Conservation (phyloP, 2,329 filamentous ascomycete species). For the Zymoseptoria pseudotritici region DNA sequence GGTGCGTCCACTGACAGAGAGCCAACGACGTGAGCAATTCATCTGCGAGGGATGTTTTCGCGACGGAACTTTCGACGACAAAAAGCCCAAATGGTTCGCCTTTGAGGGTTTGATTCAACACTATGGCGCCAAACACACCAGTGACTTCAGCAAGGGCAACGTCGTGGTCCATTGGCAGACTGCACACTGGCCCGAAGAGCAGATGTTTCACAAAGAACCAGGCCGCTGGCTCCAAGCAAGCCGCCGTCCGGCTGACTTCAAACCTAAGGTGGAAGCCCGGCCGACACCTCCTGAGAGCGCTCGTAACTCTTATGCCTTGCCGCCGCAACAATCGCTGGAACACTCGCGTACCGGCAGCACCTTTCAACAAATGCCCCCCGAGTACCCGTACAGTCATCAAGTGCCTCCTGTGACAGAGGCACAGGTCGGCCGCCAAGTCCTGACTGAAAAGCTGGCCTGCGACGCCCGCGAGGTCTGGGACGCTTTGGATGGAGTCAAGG, state of each 20-base stretch:
- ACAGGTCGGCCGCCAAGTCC: constrained; percentile 10
- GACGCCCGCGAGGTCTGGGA: constrained; percentile 58
- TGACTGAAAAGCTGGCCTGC: constrained; percentile 36
- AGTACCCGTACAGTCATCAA: neutral
- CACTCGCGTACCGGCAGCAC: neutral
- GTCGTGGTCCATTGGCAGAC: constrained; percentile 68
- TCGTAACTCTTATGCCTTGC: constrained; percentile 2
- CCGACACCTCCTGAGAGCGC: constrained; percentile 10
- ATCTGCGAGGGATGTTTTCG: constrained; percentile 59
- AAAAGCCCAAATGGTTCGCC: constrained; percentile 59
- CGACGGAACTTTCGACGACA: constrained; percentile 54
- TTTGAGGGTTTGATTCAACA: constrained; percentile 78
- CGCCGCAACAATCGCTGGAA: constrained; percentile 1
- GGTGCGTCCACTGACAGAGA: constrained; percentile 61
- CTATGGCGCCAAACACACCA: constrained; percentile 75
- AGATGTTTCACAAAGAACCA: constrained; percentile 62
- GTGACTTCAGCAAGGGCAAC: constrained; percentile 59
- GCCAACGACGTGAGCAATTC: constrained; percentile 63
- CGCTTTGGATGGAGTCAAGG: constrained; percentile 50
- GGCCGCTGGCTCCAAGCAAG: constrained; percentile 16
- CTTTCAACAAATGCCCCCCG: neutral
- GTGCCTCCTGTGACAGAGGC: neutral
- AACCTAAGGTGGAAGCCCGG: constrained; percentile 7
- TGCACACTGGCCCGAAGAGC: constrained; percentile 67
- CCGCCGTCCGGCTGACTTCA: constrained; percentile 8